Conservation (phyloP, 2,329 filamentous ascomycete species). For the Beauveria bassiana region DNA sequence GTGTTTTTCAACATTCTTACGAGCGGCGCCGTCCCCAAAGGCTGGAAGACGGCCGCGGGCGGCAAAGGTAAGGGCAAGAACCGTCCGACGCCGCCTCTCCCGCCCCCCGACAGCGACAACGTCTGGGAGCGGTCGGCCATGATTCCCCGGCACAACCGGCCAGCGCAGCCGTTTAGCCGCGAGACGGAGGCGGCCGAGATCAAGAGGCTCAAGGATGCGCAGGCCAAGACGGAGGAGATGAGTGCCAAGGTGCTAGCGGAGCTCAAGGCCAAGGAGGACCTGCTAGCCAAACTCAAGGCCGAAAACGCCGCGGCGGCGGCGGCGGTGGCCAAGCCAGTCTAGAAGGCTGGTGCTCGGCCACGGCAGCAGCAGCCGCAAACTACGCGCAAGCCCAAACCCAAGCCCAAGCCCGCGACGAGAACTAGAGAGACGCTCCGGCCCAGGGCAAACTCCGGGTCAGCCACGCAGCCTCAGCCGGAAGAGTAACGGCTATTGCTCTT, state of each 20-base stretch:
- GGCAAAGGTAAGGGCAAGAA: conserved; percentile 45
- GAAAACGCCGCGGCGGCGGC: conserved; percentile 40
- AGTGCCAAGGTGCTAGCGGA: conserved; percentile 49
- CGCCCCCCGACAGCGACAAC: conserved; percentile 35
- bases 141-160: conserved; percentile 60
- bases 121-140: conserved; percentile 63
- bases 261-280: conserved; percentile 57
- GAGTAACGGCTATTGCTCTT: background rate
- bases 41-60: conserved; percentile 27
- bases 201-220: conserved; percentile 54
- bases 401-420: background rate
- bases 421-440: background rate
- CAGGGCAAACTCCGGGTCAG: background rate
- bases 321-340: conserved; percentile 23
- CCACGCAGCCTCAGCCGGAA: background rate
- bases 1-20: conserved; percentile 85
- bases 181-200: conserved; percentile 61
- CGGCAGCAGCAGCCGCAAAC: background rate
- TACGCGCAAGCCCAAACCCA: conserved; percentile 1
- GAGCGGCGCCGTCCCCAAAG: conserved; percentile 52
- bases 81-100: conserved; percentile 31
- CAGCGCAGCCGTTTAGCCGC: conserved; percentile 64
- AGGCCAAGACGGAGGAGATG: conserved; percentile 55
- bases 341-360: conserved; percentile 14
- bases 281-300: conserved; percentile 52